Evolutionary conservation across 306 rosid species (phyloP), one percentile per base, ranked within the genome.

Genomic region (Crotalaria pallida): DNA sequence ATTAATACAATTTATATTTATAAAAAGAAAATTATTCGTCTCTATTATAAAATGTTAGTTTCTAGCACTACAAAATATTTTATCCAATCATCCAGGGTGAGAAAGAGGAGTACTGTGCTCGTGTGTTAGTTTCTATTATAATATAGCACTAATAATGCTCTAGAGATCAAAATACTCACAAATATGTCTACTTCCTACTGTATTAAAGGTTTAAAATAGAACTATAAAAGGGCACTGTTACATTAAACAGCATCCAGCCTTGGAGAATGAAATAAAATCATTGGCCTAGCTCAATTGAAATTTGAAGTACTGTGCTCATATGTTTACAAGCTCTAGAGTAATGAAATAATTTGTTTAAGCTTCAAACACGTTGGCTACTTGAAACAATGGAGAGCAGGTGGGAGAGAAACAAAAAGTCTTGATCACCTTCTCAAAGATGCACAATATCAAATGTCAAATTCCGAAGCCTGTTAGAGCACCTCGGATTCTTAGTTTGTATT

Each of bases 211-310:
- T 5, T 31, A 31, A 5, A 31, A 29, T 29, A 31, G 36, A 26
- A 4, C 1, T 31, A 31, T 50, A 69, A 18, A 40, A 9, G 12
- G 26, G 43, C 15, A 52, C 34, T 61, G 23, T 50, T 5, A 77
- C 29, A 13, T 51, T 17, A 4, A 23, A 36, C 12, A 8, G 58
- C 34, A 38, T 58, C 52, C 69, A 16, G n/a, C n/a, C n/a, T n/a
- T n/a, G n/a, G n/a, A n/a, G 58, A 45, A 53, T 55, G 55, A 55
- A 65, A 72, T 33, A 21, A 36, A 47, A 47, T 67, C 65, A 67
- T 31, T 16, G 44, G 15, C 41, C 38, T 33, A 29, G 41, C 55
- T 65, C 29, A 29, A 29, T 57, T 13, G 47, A 70, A 68, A 62
- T 22, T 2, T 15, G 41, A 50, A 9, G 19, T 23, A 24, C 27